Evolutionary conservation across 2,329 filamentous ascomycete species (phyloP).

Genomic region (Alternaria sp.): DNA sequence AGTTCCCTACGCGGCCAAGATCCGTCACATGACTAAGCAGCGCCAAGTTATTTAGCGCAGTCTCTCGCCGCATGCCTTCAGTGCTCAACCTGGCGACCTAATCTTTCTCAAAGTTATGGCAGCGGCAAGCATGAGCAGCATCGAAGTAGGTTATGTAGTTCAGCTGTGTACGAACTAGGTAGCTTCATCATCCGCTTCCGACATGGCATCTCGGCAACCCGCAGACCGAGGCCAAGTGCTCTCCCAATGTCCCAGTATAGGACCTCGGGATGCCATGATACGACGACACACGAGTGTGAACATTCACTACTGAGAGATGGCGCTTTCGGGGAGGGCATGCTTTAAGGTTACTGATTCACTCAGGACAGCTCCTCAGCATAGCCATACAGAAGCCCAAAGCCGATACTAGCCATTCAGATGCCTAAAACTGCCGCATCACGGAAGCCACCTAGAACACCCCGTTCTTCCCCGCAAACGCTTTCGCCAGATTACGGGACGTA

Average conservation of each 20-base stretch:
- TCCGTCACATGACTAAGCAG: slow-evolving; percentile 11
- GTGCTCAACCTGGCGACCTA: not conserved
- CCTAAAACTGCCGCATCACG: not conserved
- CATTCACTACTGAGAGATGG: not conserved
- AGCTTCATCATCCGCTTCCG: not conserved
- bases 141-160: too few relatives aligned
- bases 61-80: not conserved
- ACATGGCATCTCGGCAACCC: not conserved
- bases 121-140: not conserved
- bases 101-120: not conserved
- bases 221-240: not conserved
- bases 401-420: slow-evolving; percentile 1
- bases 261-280: not conserved
- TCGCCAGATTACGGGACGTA: slow-evolving; percentile 3
- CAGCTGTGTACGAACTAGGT: too few relatives aligned
- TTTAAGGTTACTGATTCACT: not conserved
- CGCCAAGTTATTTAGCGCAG: slow-evolving; percentile 12
- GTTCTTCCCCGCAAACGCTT: slow-evolving; percentile 2
- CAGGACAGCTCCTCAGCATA: not conserved
- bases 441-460: not conserved
- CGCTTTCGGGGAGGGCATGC: not conserved
- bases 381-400: not conserved
- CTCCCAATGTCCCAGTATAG: not conserved
- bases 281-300: not conserved
- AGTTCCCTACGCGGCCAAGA: slow-evolving; percentile 14